Conservation (phyloP, 495 filamentous ascomycete genomes). For the Clavariopsis aquatica region DNA sequence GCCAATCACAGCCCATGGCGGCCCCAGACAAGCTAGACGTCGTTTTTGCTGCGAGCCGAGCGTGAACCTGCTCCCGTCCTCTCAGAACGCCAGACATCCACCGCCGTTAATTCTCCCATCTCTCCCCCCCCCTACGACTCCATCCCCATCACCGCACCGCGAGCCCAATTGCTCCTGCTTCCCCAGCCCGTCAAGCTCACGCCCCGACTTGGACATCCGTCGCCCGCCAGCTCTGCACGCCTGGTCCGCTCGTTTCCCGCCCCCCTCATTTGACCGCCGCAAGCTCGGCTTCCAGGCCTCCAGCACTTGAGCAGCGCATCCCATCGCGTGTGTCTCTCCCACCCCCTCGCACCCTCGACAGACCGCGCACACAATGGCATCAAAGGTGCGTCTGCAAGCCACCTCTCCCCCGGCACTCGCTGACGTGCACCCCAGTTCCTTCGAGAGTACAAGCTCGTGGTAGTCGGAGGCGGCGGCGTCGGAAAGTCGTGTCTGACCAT, state of each 20-base stretch:
- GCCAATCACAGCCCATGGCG: slow-evolving; percentile 14
- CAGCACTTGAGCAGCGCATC: slow-evolving; percentile 15
- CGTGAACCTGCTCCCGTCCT: slow-evolving; percentile 1
- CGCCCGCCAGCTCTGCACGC: background rate
- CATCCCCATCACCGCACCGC: background rate
- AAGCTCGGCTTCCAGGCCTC: slow-evolving; percentile 22
- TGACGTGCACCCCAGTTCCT: slow-evolving; percentile 66
- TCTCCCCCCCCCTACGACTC: background rate
- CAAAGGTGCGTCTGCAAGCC: slow-evolving; percentile 33
- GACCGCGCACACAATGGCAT: slow-evolving; percentile 33
- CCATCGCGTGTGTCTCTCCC: slow-evolving; percentile 8
- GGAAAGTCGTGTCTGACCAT: slow-evolving; percentile 99
- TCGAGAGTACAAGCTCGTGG: slow-evolving; percentile 97
- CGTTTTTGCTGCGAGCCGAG: slow-evolving; percentile 22
- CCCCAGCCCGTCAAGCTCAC: background rate
- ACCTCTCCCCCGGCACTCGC: slow-evolving; percentile 8
- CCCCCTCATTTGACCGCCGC: slow-evolving; percentile 36
- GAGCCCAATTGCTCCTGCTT: slow-evolving; percentile 14
- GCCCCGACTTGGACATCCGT: background rate
- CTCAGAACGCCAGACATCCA: slow-evolving; percentile 10
- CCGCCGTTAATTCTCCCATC: slow-evolving; percentile 16
- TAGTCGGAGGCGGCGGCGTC: slow-evolving; percentile 96
- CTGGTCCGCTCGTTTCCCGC: slow-evolving; percentile 33
- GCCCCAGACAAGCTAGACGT: slow-evolving; percentile 9
- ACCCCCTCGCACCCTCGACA: slow-evolving; percentile 2